Conservation (phyloP, 1,284 basidiomycete genomes). For the Psilocybe mexicana region DNA sequence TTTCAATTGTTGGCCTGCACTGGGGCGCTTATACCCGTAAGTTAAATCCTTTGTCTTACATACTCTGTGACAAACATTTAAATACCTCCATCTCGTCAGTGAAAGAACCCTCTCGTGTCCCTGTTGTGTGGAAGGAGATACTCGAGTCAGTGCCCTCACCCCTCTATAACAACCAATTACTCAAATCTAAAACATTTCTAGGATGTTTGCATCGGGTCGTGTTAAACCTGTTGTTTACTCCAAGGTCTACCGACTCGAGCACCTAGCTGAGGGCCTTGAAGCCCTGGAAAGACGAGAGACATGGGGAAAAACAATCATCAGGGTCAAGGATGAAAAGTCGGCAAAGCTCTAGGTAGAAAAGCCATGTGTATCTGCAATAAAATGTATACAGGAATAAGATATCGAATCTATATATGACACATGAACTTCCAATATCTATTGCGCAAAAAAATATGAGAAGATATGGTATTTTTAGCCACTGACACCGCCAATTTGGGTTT, state of each 20-base stretch:
- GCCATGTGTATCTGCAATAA: no score
- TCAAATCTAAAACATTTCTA: slow-evolving; percentile 26
- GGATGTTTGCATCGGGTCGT: slow-evolving; percentile 67
- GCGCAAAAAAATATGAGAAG: no score
- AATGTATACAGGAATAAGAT: no score
- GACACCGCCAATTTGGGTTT: no score
- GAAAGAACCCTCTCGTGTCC: slow-evolving; percentile 67
- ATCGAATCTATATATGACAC: neutral
- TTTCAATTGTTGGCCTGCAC: slow-evolving; percentile 78
- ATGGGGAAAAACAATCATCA: slow-evolving; percentile 89
- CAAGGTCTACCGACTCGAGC: slow-evolving; percentile 65
- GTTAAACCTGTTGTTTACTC: slow-evolving; percentile 77
- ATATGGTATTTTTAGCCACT: no score
- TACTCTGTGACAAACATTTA: slow-evolving; percentile 1
- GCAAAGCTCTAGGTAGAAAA: slow-evolving; percentile 23
- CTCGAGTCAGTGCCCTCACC: slow-evolving; percentile 50
- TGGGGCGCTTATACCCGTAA: slow-evolving; percentile 82
- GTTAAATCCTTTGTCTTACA: slow-evolving; percentile 25
- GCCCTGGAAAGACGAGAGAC: slow-evolving; percentile 82
- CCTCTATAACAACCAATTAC: neutral
- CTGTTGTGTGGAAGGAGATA: slow-evolving; percentile 75
- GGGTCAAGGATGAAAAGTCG: slow-evolving; percentile 44
- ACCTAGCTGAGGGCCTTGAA: slow-evolving; percentile 64
- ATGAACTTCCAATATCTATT: neutral
- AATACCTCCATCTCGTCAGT: slow-evolving; percentile 38